phyloP scores from a whole-genome alignment of 2,329 filamentous ascomycete genomes.

The Ophiosphaerella herpotricha region DNA sequence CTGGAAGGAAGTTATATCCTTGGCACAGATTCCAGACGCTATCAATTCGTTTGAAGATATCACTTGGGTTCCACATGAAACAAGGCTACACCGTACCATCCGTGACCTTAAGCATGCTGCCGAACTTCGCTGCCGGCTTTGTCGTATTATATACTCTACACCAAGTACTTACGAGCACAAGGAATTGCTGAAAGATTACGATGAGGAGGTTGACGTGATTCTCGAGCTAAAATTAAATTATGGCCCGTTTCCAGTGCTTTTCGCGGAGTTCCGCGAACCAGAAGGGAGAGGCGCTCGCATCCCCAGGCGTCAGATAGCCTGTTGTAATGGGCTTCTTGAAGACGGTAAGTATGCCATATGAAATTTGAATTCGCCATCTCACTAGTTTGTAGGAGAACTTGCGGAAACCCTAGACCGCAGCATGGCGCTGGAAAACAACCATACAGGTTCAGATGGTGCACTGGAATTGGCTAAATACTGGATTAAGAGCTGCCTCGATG shows the following conservation, averaged over 20 bases:
- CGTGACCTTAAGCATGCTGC: conserved; percentile 22
- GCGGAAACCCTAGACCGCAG: conserved; percentile 10
- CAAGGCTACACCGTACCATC: conserved; percentile 17
- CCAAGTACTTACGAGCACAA: conserved; percentile 16
- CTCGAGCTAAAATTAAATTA: conserved; percentile 13
- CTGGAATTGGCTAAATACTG: conserved; percentile 24
- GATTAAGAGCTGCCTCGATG: conserved; percentile 14
- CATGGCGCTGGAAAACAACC: neutral
- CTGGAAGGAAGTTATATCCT: conserved; percentile 6
- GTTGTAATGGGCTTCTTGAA: conserved; percentile 8
- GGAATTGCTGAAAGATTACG: conserved; percentile 8
- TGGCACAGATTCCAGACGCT: conserved; percentile 3
- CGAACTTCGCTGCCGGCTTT: conserved; percentile 16
- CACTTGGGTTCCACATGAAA: conserved; percentile 15
- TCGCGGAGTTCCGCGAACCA: conserved; percentile 12
- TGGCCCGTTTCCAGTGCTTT: conserved; percentile 17
- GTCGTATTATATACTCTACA: conserved; percentile 19
- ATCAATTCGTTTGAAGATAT: conserved; percentile 6
- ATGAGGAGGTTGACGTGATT: conserved; percentile 17
- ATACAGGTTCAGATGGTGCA: conserved; percentile 19
- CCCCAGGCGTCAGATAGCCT: conserved; percentile 16
- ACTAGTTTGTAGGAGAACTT: conserved; percentile 10
- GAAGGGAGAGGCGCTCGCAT: conserved; percentile 1
- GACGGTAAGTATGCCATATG: conserved; percentile 10
- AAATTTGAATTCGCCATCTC: neutral